Percentiles rank a stretch among this genome's conserved stretches.
These are phyloP conservation scores for Talaromyces albobiverticillius DNA, from an alignment of 2,329 filamentous ascomycete species.

Conservation along the genomic window DNA sequence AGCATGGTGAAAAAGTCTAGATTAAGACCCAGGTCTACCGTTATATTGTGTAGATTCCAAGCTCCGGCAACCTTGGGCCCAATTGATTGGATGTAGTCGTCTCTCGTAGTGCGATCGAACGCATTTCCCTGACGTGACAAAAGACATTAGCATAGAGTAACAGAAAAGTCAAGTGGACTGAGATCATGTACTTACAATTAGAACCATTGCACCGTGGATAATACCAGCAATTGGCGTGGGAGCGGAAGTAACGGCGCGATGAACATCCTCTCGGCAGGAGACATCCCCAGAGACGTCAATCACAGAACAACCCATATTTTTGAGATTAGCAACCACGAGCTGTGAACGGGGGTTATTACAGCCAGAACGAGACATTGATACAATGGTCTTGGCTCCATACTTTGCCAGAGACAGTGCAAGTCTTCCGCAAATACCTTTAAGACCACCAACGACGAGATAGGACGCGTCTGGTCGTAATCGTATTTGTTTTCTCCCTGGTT, in stretches of 20 bases:
- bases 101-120: too few relatives aligned
- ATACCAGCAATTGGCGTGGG: slow-evolving; percentile 15
- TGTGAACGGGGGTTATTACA: not conserved
- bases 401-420: slow-evolving; percentile 50
- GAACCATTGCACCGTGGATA: slow-evolving; percentile 22
- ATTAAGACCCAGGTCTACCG: not conserved
- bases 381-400: slow-evolving; percentile 52
- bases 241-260: not conserved
- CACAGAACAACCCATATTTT: not conserved
- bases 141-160: too few relatives aligned
- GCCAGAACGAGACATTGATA: slow-evolving; percentile 51
- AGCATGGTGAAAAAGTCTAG: slow-evolving; percentile 47
- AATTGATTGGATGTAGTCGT: not conserved
- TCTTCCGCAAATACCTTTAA: slow-evolving; percentile 56
- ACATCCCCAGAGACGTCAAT: not conserved
- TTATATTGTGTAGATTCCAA: not conserved
- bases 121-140: too few relatives aligned
- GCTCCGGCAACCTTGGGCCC: not conserved
- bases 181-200: slow-evolving; percentile 30
- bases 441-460: slow-evolving; percentile 57
- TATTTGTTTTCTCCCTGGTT: not conserved
- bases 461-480: slow-evolving; percentile 19
- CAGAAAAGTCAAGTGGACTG: too few relatives aligned
- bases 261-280: not conserved
- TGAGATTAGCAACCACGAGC: not conserved